Base-by-base conservation (phyloP, 192 early-diverging fungal genomes). In the Neocallimastix lanati region DNA sequence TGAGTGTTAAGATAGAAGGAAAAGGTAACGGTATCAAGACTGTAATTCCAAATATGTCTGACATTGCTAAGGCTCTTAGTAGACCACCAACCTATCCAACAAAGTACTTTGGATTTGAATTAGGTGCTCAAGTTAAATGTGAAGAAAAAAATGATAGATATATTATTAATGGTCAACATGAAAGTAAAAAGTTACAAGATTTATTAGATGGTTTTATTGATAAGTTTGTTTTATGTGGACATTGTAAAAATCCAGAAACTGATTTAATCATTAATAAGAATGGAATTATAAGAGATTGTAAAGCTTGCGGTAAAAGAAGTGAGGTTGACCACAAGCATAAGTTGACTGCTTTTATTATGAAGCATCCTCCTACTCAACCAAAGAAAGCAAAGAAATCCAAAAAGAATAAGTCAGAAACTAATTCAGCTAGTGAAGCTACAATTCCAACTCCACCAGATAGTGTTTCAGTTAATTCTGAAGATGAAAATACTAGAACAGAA, bases 21-120 rank as follows among this genome's bases (percentile, higher is more conserved):
- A 95, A 93, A 85, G 97, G 97, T 76, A 99, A 99, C 88, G 96
- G 96, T 80, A 98, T 99, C 86, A 99, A 99, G 86, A 99, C 97
- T 13, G 95, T 97, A 76, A 88, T 99, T 81, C 93, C 94, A 79
- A 99, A 99, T 91, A 98, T 99, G 93, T 81, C 91, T 35, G 95
- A 98, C 79, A 92, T 99, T 81, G 93, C 95, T 27, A 93, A 93
- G 80, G 90, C 96, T 27, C 88, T 99, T 29, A 87, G 87, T 82
- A 91, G 97, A 67, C 96, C 96, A 29, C 92, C 94, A 21, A 83
- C 92, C 28, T 98, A 95, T 79, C 90, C 94, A 40, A 93, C 92
- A 40, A 94, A 93, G 88, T 96, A 88, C 87, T 98, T 99, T 91
- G 97, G 97, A 33, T 91, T 86, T 81, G 97, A 98, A 84, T 93